A percentile compares a stretch with the other conserved stretches of the same genome.
Evolutionary conservation across 2,329 filamentous ascomycete species (phyloP).

Genomic region (Boeremia exigua): DNA sequence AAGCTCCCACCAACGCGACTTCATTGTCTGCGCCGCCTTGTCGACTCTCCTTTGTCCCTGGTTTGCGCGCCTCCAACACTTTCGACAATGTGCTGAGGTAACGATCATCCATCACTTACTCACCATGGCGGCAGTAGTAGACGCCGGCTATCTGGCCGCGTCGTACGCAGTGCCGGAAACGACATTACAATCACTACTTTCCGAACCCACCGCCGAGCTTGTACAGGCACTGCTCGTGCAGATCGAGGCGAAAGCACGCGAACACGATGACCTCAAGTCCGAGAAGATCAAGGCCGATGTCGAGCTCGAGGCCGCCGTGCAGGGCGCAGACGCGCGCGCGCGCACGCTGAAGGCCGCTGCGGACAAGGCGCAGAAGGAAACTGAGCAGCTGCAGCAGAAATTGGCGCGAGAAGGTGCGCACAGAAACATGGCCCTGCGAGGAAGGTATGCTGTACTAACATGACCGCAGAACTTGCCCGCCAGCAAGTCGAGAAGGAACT

Average conservation of each 20-base stretch:
- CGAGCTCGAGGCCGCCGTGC: slow-evolving; percentile 88
- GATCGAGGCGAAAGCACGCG: slow-evolving; percentile 78
- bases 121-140: slow-evolving; percentile 68
- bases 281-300: slow-evolving; percentile 91
- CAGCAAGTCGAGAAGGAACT: slow-evolving; percentile 82
- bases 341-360: slow-evolving; percentile 81
- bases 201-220: slow-evolving; percentile 77
- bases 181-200: slow-evolving; percentile 65
- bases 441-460: slow-evolving; percentile 1
- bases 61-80: slow-evolving; percentile 14
- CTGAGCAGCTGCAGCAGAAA: slow-evolving; percentile 80
- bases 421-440: background rate
- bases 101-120: slow-evolving; percentile 19
- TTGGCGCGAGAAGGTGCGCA: slow-evolving; percentile 79
- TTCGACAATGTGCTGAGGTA: slow-evolving; percentile 34
- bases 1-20: slow-evolving; percentile 18
- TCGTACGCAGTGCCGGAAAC: slow-evolving; percentile 73
- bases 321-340: slow-evolving; percentile 80
- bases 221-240: slow-evolving; percentile 76
- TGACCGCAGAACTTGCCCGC: slow-evolving; percentile 71
- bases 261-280: slow-evolving; percentile 80
- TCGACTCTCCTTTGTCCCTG: slow-evolving; percentile 14
- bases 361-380: slow-evolving; percentile 83
- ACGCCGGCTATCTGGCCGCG: slow-evolving; percentile 74
- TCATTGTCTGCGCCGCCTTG: slow-evolving; percentile 24